Base-by-base conservation (phyloP, 768 basidiomycete genomes). In the Russula sp. region DNA sequence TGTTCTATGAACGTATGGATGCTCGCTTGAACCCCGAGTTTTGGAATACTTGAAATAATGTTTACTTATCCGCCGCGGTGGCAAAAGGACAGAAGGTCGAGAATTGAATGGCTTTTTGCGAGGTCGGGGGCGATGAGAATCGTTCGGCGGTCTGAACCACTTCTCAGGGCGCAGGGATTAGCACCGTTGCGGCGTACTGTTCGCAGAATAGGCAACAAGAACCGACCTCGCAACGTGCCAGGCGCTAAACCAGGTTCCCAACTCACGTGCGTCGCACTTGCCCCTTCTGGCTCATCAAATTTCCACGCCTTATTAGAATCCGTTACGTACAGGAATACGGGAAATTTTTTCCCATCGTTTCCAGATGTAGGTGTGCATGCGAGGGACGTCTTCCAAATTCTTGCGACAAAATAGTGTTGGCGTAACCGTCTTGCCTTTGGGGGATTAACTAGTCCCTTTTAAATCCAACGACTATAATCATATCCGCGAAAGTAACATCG, bases 291-390 rank as follows among this genome's bases (percentile, higher is more conserved):
- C 34, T 35, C 51, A 34, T 18, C 14, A 22, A 50, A 53, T 39
- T 35, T 14, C 34, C 49, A 48, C 14, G 18, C 22, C 11, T 37
- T 31, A 39, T 20, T n/a, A 57, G 50, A 42, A 49, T 61, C 60
- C 13, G 34, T 63, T 63, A 59, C 62, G 62, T 63, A 59, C 45
- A 37, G 31, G 16, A 32, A 48, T 47, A n/a, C 42, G 27, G 42
- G 6, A 57, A 57, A 27, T 22, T 51, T 57, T 44, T 22, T 8
- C 39, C 55, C 48, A 44, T 57, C 20, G 10, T 27, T 56, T 37
- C 53, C 34, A 51, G 52, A 53, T n/a, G 6, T 47, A 11, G 16
- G 44, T 27, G 6, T 22, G 10, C 35, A 10, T 11, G 27, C 31
- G 10, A 50, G 52, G 31, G n/a, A 2, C 20, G 42, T 32, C 52